A percentile compares a stretch with the other conserved stretches of the same genome.
Evolutionary conservation across 306 rosid species (phyloP).

Genomic region (Prunus armeniaca): DNA sequence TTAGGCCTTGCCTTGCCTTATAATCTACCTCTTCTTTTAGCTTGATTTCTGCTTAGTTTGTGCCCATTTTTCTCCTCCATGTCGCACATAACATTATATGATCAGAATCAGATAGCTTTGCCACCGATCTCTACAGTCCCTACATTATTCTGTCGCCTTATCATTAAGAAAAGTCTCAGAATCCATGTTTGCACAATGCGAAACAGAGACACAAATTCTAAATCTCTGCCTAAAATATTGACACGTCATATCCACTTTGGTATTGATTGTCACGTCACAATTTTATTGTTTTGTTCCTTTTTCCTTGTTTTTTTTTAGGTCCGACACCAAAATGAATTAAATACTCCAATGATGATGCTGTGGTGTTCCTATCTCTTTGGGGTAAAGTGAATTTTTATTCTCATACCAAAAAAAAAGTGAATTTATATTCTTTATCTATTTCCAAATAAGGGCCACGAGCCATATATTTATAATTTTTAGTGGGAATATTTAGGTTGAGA

Average conservation of each 20-base stretch:
- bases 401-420: too few species aligned
- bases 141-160: not conserved
- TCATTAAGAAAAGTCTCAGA: not conserved
- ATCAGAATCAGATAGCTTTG: too few species aligned
- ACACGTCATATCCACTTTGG: not conserved
- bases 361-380: not conserved
- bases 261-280: not conserved
- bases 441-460: too few species aligned
- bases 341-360: not conserved
- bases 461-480: too few species aligned
- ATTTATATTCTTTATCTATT: too few species aligned
- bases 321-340: not conserved
- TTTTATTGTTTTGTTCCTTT: not conserved
- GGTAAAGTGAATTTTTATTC: not conserved
- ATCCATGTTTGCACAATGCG: not conserved
- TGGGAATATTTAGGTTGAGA: too few species aligned
- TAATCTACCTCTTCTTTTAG: not conserved
- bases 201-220: too few species aligned
- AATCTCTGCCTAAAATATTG: not conserved
- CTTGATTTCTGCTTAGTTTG: not conserved
- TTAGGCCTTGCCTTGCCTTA: not conserved
- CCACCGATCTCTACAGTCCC: not conserved
- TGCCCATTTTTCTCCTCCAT: not conserved
- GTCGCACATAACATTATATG: not conserved
- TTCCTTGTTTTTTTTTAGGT: not conserved